These are phyloP conservation scores for Solanum ossicruentum DNA, from an alignment of 257 asterid species.

Conservation along the genomic window DNA sequence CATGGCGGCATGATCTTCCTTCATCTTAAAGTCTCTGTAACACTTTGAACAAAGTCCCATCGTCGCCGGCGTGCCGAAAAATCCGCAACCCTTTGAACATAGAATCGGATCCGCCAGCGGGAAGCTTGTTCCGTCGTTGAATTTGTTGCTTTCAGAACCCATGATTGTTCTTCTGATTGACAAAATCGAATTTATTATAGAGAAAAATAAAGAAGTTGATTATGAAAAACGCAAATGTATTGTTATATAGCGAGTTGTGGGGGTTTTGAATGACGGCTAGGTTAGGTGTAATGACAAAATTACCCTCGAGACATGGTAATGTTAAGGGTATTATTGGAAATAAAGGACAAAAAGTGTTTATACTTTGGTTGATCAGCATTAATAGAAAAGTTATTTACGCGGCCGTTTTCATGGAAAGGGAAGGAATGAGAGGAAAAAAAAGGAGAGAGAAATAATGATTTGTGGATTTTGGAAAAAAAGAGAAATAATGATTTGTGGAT, in stretches of 20 bases:
- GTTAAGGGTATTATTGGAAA: neutral
- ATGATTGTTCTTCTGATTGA: neutral
- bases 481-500: too few relatives aligned
- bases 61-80: conserved; percentile 37
- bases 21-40: conserved; percentile 15
- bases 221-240: neutral
- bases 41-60: conserved; percentile 35
- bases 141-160: conserved; percentile 32
- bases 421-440: too few relatives aligned
- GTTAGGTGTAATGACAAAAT: neutral
- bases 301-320: neutral
- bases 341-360: too few relatives aligned
- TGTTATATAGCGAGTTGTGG: neutral
- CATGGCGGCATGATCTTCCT: conserved; percentile 15
- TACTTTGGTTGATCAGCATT: too few relatives aligned
- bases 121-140: conserved; percentile 20
- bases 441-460: too few relatives aligned
- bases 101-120: conserved; percentile 21
- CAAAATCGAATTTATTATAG: neutral
- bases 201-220: neutral
- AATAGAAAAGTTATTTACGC: too few relatives aligned
- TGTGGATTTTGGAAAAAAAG: too few relatives aligned
- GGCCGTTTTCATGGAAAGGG: too few relatives aligned
- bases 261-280: neutral
- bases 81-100: conserved; percentile 37